Evolutionary conservation across 2,329 filamentous ascomycete species (phyloP).

Genomic region (Mariannaea sp.): DNA sequence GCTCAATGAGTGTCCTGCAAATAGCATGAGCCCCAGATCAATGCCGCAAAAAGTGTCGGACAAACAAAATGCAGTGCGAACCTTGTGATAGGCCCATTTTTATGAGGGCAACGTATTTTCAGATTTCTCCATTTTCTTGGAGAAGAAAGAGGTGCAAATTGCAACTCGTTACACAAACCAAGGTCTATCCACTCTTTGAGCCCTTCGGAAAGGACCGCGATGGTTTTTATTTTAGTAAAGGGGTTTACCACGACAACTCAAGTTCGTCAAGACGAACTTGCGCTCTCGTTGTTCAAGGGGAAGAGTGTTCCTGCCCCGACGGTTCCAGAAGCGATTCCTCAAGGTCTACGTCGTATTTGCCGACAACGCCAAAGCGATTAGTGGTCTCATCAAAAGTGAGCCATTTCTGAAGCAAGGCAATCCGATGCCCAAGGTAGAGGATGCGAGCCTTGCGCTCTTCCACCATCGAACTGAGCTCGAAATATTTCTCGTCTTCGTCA

Average conservation of each 20-base stretch:
- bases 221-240: neutral
- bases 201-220: neutral
- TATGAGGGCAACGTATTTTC: too few relatives aligned
- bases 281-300: neutral
- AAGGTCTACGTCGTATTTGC: constrained; percentile 46
- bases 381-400: constrained; percentile 48
- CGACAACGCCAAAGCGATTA: constrained; percentile 47
- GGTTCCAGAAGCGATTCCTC: constrained; percentile 16
- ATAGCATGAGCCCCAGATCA: neutral
- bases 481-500: constrained; percentile 70
- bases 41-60: too few relatives aligned
- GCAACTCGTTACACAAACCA: too few relatives aligned
- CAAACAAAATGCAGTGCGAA: too few relatives aligned
- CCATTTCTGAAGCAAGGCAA: constrained; percentile 51
- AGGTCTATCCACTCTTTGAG: too few relatives aligned
- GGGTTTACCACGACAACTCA: neutral
- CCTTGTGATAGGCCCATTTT: too few relatives aligned
- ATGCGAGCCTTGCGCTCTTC: constrained; percentile 63
- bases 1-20: neutral
- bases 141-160: too few relatives aligned
- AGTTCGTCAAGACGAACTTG: neutral
- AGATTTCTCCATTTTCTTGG: too few relatives aligned
- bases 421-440: constrained; percentile 59
- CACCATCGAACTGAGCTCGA: constrained; percentile 64
- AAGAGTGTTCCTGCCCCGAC: neutral